Evolutionary conservation across 768 basidiomycete species (phyloP).

Genomic region (Xerocomus spinulosus): DNA sequence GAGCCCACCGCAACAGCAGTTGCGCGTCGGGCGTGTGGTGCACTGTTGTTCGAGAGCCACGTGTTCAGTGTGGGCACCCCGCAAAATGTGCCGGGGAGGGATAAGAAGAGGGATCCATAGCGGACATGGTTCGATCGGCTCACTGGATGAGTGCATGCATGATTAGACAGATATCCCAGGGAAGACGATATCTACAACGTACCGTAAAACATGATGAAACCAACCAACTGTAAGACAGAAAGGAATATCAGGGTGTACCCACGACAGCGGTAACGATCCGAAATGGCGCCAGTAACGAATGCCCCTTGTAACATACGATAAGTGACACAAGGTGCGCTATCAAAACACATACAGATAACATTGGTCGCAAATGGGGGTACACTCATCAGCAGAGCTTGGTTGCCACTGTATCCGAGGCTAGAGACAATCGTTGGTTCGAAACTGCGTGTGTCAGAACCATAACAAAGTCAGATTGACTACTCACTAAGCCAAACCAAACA

Average conservation of each 20-base stretch:
- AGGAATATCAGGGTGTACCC: slow-evolving; percentile 45
- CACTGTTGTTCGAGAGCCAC: slow-evolving; percentile 60
- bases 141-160: slow-evolving; percentile 4
- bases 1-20: slow-evolving; percentile 53
- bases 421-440: slow-evolving; percentile 73
- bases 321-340: neutral
- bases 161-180: neutral
- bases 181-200: slow-evolving; percentile 12
- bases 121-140: slow-evolving; percentile 28
- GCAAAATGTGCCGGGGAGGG: slow-evolving; percentile 46
- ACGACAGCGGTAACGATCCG: slow-evolving; percentile 51
- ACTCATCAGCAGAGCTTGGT: slow-evolving; percentile 56
- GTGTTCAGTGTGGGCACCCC: slow-evolving; percentile 49
- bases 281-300: slow-evolving; percentile 39
- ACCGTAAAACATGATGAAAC: slow-evolving; percentile 55
- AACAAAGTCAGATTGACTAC: neutral
- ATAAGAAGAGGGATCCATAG: slow-evolving; percentile 57
- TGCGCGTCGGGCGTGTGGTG: slow-evolving; percentile 53
- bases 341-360: slow-evolving; percentile 38
- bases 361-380: slow-evolving; percentile 50
- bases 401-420: slow-evolving; percentile 51
- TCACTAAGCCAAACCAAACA: slow-evolving; percentile 22
- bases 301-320: slow-evolving; percentile 14
- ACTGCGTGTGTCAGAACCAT: slow-evolving; percentile 41
- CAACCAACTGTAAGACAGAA: slow-evolving; percentile 40